phyloP scores from a whole-genome alignment of 108 stramenopile species.

The Skeletonema marinoi region DNA sequence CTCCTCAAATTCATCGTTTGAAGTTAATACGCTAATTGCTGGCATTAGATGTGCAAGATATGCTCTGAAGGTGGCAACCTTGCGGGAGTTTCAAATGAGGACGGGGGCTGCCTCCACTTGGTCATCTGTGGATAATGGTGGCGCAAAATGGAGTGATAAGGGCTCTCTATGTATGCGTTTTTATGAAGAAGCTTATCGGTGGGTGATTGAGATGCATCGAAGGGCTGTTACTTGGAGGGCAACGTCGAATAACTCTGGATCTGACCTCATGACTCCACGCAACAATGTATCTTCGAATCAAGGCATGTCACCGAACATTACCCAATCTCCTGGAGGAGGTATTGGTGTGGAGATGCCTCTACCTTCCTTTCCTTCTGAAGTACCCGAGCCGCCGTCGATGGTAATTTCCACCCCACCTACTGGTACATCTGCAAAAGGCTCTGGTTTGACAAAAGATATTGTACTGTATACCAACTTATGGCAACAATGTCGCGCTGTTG shows the following conservation, averaged over 20 bases:
- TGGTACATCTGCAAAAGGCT: constrained; percentile 11
- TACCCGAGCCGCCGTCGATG: background rate
- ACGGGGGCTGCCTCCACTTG: constrained; percentile 11
- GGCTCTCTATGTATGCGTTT: constrained; percentile 15
- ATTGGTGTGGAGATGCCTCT: constrained; percentile 37
- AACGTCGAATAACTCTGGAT: constrained; percentile 7
- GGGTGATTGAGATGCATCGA: constrained; percentile 39
- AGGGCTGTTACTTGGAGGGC: constrained; percentile 35
- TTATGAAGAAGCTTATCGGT: constrained; percentile 47
- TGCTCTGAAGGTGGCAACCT: constrained; percentile 34
- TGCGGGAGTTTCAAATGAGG: constrained; percentile 35
- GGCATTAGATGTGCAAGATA: constrained; percentile 47
- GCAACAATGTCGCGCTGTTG: constrained; percentile 77
- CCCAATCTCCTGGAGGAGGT: constrained; percentile 45
- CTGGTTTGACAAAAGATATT: constrained; percentile 9
- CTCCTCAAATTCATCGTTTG: constrained; percentile 38
- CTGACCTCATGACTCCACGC: constrained; percentile 29
- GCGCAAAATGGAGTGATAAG: constrained; percentile 18
- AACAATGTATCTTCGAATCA: background rate
- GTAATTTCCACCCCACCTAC: constrained; percentile 6
- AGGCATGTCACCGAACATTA: constrained; percentile 26
- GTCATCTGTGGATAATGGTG: background rate
- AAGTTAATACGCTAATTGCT: constrained; percentile 35
- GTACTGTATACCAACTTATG: constrained; percentile 18
- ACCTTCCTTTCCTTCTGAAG: background rate